A percentile compares a stretch with the other conserved stretches of the same genome.
Evolutionary conservation across 352 stramenopile species (phyloP).

Genomic region (Phytophthora hibernalis): DNA sequence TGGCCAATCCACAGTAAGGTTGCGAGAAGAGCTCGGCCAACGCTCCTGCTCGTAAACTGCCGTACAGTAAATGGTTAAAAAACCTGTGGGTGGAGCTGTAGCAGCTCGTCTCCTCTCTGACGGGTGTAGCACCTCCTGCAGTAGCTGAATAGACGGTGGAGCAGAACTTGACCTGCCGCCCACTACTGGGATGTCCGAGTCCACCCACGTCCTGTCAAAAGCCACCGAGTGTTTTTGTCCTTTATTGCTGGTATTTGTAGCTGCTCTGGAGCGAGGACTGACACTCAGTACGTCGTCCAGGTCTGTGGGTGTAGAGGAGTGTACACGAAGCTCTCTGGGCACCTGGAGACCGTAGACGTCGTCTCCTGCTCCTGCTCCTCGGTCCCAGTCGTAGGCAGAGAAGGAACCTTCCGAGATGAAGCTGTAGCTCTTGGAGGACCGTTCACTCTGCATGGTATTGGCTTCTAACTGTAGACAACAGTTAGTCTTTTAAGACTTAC

Average conservation of each 20-base stretch:
- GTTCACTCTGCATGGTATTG: slow-evolving; percentile 34
- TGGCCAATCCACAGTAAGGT: slow-evolving; percentile 66
- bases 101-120: slow-evolving; percentile 52
- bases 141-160: slow-evolving; percentile 69
- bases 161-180: slow-evolving; percentile 57
- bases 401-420: slow-evolving; percentile 88
- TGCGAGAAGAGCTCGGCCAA: slow-evolving; percentile 65
- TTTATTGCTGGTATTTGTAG: slow-evolving; percentile 21
- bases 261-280: slow-evolving; percentile 20
- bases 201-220: slow-evolving; percentile 56
- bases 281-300: slow-evolving; percentile 27
- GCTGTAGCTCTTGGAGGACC: slow-evolving; percentile 69
- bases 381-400: slow-evolving; percentile 57
- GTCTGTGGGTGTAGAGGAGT: slow-evolving; percentile 38
- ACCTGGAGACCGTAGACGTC: slow-evolving; percentile 31
- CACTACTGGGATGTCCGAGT: slow-evolving; percentile 63
- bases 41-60: slow-evolving; percentile 63
- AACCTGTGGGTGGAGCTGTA: slow-evolving; percentile 53
- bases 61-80: slow-evolving; percentile 85
- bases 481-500: no score
- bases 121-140: slow-evolving; percentile 56
- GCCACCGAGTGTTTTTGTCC: slow-evolving; percentile 63
- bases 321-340: slow-evolving; percentile 29
- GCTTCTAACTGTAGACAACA: not conserved
- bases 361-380: slow-evolving; percentile 27